phyloP scores from a whole-genome alignment of 1,284 basidiomycete genomes.

The Papiliotrema terrestris region DNA sequence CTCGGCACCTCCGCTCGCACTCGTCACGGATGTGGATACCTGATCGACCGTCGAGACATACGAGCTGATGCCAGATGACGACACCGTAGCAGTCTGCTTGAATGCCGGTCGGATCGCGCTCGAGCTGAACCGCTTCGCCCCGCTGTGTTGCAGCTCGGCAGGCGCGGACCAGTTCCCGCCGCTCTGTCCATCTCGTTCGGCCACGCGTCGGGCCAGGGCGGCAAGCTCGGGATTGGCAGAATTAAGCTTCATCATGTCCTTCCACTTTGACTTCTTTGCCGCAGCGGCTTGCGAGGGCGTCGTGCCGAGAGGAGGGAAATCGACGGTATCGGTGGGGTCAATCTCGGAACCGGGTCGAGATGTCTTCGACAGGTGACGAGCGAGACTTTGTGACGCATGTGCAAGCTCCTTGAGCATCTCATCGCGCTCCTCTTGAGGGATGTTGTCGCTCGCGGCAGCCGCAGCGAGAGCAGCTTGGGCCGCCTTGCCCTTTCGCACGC shows the following conservation, averaged over 20 bases:
- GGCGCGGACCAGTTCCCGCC: conserved; percentile 45
- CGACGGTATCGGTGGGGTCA: conserved; percentile 28
- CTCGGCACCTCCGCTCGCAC: neutral
- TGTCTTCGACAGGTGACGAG: conserved; percentile 62
- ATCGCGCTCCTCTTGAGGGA: conserved; percentile 40
- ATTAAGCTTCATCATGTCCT: conserved; percentile 43
- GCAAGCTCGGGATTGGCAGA: conserved; percentile 46
- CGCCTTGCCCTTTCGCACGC: conserved; percentile 49
- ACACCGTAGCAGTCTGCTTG: conserved; percentile 11
- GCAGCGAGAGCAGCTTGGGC: conserved; percentile 46
- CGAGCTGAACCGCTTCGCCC: neutral
- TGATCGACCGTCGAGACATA: neutral
- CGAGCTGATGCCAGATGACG: conserved; percentile 2
- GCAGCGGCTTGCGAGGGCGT: conserved; percentile 36
- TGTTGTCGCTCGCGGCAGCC: conserved; percentile 23
- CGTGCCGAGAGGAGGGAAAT: conserved; percentile 47
- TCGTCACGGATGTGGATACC: neutral
- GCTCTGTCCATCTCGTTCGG: conserved; percentile 35
- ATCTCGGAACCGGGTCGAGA: conserved; percentile 17
- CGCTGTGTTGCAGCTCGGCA: conserved; percentile 43
- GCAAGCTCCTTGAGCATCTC: conserved; percentile 63
- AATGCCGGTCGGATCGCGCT: neutral
- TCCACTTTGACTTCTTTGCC: conserved; percentile 46
- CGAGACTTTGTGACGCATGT: conserved; percentile 72
- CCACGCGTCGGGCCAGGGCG: conserved; percentile 41